These are phyloP conservation scores for Malania oleifera DNA, from an alignment of 164 flowering plant genomes.

Conservation along the genomic window DNA sequence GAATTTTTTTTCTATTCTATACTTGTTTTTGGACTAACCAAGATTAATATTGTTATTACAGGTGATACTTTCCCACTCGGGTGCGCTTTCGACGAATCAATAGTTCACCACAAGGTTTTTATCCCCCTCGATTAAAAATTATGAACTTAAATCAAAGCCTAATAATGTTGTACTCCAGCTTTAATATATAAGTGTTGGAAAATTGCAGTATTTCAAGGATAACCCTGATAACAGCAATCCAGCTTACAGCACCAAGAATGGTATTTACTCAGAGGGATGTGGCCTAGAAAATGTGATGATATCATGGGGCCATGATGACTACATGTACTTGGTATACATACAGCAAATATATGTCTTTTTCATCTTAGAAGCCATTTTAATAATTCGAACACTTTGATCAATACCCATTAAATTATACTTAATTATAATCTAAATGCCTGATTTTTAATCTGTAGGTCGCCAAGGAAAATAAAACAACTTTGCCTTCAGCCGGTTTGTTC, in stretches of 20 bases:
- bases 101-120: conserved; percentile 60
- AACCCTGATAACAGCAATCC: conserved; percentile 51
- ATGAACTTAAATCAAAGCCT: neutral
- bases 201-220: conserved; percentile 43
- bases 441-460: conserved; percentile 39
- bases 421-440: too few species aligned
- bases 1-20: neutral
- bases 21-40: too few species aligned
- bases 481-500: conserved; percentile 58
- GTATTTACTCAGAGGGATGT: conserved; percentile 51
- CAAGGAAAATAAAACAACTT: conserved; percentile 49
- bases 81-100: conserved; percentile 65
- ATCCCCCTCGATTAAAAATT: neutral
- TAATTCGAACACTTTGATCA: neutral
- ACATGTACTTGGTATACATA: conserved; percentile 78
- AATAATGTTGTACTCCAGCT: neutral
- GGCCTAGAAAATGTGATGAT: conserved; percentile 54
- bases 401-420: too few species aligned
- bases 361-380: neutral
- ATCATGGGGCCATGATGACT: conserved; percentile 76
- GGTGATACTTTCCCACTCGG: conserved; percentile 89
- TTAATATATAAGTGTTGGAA: neutral
- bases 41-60: conserved; percentile 9
- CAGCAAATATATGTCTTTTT: conserved; percentile 18
- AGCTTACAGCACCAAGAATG: conserved; percentile 46